Evolutionary conservation across 2,329 filamentous ascomycete genomes (phyloP).

Genomic region (Colletotrichum sp.): DNA sequence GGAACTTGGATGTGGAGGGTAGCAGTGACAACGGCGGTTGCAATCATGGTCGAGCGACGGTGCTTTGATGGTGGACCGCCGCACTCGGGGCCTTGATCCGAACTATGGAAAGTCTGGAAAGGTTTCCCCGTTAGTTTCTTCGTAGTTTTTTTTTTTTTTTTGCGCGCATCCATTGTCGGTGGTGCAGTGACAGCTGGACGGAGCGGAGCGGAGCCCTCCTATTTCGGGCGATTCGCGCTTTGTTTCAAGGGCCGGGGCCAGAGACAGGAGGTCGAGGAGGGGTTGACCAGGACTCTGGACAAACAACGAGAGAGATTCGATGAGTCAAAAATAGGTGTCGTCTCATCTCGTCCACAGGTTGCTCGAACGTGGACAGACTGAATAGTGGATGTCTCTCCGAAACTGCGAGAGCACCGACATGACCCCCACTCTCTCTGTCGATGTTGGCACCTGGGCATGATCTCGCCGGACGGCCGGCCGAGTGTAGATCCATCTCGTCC

Average conservation of each 20-base stretch:
- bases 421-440: slow-evolving; percentile 7
- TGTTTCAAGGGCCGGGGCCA: slow-evolving; percentile 17
- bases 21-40: background rate
- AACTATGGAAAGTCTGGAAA: background rate
- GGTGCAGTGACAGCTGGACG: slow-evolving; percentile 2
- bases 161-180: background rate
- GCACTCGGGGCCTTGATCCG: background rate
- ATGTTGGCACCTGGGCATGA: slow-evolving; percentile 4
- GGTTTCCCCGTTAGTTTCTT: background rate
- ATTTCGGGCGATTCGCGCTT: slow-evolving; percentile 16
- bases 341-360: background rate
- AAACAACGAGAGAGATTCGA: background rate
- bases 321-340: slow-evolving; percentile 17
- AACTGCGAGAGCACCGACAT: slow-evolving; percentile 16
- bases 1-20: background rate
- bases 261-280: slow-evolving; percentile 6
- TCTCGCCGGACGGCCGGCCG: slow-evolving; percentile 18
- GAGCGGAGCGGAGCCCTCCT: slow-evolving; percentile 19
- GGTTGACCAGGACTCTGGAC: background rate
- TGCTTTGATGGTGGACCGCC: background rate
- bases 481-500: slow-evolving; percentile 7
- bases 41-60: background rate
- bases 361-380: background rate
- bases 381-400: slow-evolving; percentile 6
- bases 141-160: background rate